Evolutionary conservation across 1,284 basidiomycete species (phyloP), one percentile per base, ranked within the genome.

Genomic region (Porodaedalea pini): DNA sequence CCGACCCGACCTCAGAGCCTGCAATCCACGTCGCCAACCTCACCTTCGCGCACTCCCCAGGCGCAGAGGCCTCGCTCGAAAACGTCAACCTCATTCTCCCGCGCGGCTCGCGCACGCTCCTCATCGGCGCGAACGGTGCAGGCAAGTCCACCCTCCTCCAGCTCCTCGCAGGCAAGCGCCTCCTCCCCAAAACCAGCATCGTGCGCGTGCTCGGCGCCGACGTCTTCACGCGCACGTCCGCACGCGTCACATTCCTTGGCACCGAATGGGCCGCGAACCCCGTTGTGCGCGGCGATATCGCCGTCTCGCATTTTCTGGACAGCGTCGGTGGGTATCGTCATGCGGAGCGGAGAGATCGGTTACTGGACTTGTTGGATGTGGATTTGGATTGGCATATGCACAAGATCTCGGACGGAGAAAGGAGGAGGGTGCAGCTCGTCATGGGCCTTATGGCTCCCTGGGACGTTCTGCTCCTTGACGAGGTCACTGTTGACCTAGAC

Each of bases 401-500:
- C 66, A 74, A 84, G 61, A 96, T 99, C 63, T 95, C 92, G 15
- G 97, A 99, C 69, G 97, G 97, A 43, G 97, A 99, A 74, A 81
- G 96, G 34, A 81, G 97, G 29, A 75, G 92, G 1, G 94, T 99
- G 3, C 97, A 99, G 72, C 85, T 99, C 23, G 93, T 92, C 63
- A 96, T 98, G 81, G 97, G 97, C 2, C 79, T 99, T 23, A 99
- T 99, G 97, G 81, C 81, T 23, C 88, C 92, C 34, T 99, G 94
- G 94, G 88, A 97, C 65, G 81, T 99, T 19, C 75, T 99, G 3
- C 77, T 99, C 3, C 81, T 99, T 6, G 96, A 99, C 68, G 97
- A 99, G 77, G 92, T 98, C 53, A 99, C 96, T 0, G 97, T 99
- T 32, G 97, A 99, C 70, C 78, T 99, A n/a, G 97, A 99, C 66